Conservation (phyloP, 2,329 filamentous ascomycete species). For the Nannizziopsis arthrosporioides region DNA sequence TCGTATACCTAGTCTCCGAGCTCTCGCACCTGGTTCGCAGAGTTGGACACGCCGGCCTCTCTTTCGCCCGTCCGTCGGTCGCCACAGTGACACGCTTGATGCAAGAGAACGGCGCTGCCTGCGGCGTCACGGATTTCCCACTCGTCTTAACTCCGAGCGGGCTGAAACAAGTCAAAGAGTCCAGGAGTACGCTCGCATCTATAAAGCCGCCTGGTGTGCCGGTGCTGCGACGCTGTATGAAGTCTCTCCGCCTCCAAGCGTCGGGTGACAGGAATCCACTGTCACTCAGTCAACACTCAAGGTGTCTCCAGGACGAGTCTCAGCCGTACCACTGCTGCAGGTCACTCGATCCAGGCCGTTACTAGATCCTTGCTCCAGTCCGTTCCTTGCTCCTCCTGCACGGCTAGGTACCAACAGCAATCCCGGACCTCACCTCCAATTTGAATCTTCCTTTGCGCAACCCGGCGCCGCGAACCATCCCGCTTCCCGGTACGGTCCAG, state of each 20-base stretch:
- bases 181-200: background rate
- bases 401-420: constrained; percentile 1
- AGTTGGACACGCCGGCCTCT: background rate
- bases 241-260: background rate
- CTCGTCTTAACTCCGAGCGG: constrained; percentile 2
- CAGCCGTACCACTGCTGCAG: constrained; percentile 18
- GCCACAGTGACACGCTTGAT: constrained; percentile 8
- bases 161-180: background rate
- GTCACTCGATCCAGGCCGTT: constrained; percentile 21
- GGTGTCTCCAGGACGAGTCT: constrained; percentile 21
- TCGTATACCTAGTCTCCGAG: too few species aligned
- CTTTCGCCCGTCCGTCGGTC: background rate
- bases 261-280: constrained; percentile 13
- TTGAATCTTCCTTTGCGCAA: constrained; percentile 13
- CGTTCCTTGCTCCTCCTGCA: constrained; percentile 12
- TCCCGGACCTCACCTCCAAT: constrained; percentile 9
- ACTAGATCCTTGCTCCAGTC: constrained; percentile 14
- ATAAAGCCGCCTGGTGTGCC: background rate
- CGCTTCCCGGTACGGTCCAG: constrained; percentile 10
- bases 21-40: too few species aligned
- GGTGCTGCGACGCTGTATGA: constrained; percentile 2
- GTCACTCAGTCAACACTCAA: constrained; percentile 20
- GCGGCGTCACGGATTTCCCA: background rate
- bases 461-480: constrained; percentile 5
- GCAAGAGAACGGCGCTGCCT: constrained; percentile 7